Percentiles rank a stretch among this genome's conserved stretches.
These are phyloP conservation scores for Alternaria brassicae DNA, from an alignment of 2,329 filamentous ascomycete species.

Conservation along the genomic window DNA sequence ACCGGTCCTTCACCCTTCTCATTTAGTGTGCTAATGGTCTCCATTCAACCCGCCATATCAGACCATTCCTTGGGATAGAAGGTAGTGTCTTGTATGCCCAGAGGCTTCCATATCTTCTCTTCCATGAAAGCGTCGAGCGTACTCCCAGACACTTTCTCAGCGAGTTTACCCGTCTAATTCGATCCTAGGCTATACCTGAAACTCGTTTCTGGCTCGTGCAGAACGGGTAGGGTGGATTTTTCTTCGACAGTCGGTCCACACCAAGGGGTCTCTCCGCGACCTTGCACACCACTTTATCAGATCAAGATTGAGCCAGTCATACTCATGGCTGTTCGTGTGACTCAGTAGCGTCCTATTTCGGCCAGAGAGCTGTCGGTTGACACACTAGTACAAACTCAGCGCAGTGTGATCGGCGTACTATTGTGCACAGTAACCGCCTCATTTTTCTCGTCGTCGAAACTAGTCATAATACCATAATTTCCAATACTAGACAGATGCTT, in stretches of 20 bases:
- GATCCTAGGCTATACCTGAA: conserved; percentile 63
- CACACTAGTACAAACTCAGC: conserved; percentile 19
- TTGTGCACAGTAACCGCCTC: conserved; percentile 39
- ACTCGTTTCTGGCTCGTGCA: conserved; percentile 66
- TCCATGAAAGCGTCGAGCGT: conserved; percentile 48
- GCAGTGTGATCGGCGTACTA: conserved; percentile 52
- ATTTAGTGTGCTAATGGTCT: conserved; percentile 36
- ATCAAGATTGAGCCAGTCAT: conserved; percentile 55
- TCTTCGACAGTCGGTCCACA: conserved; percentile 59
- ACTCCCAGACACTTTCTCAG: conserved; percentile 51
- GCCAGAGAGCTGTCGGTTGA: not conserved
- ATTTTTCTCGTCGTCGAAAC: conserved; percentile 21
- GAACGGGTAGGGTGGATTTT: conserved; percentile 58
- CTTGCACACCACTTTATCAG: conserved; percentile 47
- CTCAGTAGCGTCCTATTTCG: conserved; percentile 49
- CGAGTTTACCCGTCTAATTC: conserved; percentile 56
- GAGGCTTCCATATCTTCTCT: conserved; percentile 49
- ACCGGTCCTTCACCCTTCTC: conserved; percentile 10
- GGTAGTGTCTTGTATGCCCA: conserved; percentile 59
- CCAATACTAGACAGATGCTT: conserved; percentile 38
- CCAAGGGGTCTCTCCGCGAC: conserved; percentile 36
- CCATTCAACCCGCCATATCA: conserved; percentile 28
- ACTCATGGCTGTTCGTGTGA: conserved; percentile 56
- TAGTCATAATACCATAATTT: conserved; percentile 42
- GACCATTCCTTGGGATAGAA: conserved; percentile 56